Evolutionary conservation across 2,329 filamentous ascomycete genomes (phyloP), one percentile per base, ranked within the genome.

Genomic region (Neoscytalidium dimidiatum): DNA sequence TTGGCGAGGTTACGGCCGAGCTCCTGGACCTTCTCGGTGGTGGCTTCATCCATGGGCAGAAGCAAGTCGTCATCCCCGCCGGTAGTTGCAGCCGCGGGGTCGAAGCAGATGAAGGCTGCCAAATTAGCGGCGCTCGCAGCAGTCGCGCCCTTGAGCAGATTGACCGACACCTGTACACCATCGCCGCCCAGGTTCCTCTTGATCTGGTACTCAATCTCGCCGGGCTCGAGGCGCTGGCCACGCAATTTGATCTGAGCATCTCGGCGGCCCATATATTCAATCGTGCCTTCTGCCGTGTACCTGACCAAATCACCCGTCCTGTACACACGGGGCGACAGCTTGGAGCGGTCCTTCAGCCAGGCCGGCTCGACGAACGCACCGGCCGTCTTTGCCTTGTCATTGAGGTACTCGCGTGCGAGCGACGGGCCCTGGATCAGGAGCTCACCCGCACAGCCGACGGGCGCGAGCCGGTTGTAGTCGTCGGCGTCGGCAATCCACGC

Each of bases 351-450:
- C 28, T 28, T 29, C 19, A 31, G 26, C 74, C 74, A 77, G 28
- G 70, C 67, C 21, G 73, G 71, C 38, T 29, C 26, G 17, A 78
- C 75, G 66, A 77, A 78, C 0, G 76, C 74, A 35, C 76, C 35
- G 8, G 19, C 53, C 21, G 56, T 64, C 26, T 62, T 56, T 29
- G 43, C 41, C 13, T 58, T 31, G 33, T 72, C 67, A 26, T 71
- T 70, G 8, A 73, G 52, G 65, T 77, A 77, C 3, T 73, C 74
- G 46, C 74, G 73, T 1, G 78, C 78, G 13, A 81, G 75, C 35
- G 78, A 84, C 0, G 84, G 84, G 0, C 86, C 86, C 69, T 88
- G 85, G 35, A 90, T 83, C 2, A 88, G 80, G 2, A 90, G 76
- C 70, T 89, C 87, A 0, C 75, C 76, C 53, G 48, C 48, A n/a